phyloP scores from a whole-genome alignment of 1,284 basidiomycete genomes.

The Erythrobasidium hasegawianum region DNA sequence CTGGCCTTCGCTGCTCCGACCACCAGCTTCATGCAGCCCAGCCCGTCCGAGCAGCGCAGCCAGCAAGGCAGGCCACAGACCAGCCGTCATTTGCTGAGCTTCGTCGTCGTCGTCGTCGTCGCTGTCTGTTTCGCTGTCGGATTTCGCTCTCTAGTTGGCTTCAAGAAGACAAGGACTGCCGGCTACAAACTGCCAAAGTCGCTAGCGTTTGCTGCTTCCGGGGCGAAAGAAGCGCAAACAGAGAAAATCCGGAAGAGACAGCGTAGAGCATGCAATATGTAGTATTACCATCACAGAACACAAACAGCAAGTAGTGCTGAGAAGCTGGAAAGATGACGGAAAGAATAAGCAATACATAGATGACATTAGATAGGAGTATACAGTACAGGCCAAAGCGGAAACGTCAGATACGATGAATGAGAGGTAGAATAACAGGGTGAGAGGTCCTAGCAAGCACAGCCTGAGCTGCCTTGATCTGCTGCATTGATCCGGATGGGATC shows the following conservation, averaged over 20 bases:
- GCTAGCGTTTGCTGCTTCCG: background rate
- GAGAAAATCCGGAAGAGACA: background rate
- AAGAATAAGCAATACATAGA: background rate
- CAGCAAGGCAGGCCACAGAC: slow-evolving; percentile 28
- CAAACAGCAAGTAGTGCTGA: background rate
- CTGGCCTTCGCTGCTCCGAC: background rate
- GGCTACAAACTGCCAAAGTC: background rate
- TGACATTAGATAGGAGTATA: background rate
- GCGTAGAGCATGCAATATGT: background rate
- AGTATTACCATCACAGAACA: background rate
- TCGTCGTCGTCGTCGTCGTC: slow-evolving; percentile 3
- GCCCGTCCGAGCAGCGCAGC: slow-evolving; percentile 22
- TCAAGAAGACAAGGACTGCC: slow-evolving; percentile 1
- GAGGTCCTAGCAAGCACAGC: slow-evolving; percentile 31
- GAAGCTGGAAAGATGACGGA: slow-evolving; percentile 5
- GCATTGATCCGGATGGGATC: slow-evolving; percentile 97
- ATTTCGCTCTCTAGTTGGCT: background rate
- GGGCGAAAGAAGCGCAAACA: background rate
- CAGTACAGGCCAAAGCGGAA: no score
- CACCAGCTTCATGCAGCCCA: background rate
- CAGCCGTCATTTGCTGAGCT: slow-evolving; percentile 14
- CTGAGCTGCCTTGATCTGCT: slow-evolving; percentile 25
- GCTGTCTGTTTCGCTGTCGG: background rate
- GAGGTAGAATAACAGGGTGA: background rate
- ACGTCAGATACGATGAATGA: background rate